A percentile compares a stretch with the other conserved stretches of the same genome.
These are phyloP conservation scores for Coemansia sp. DNA, from an alignment of 192 early-diverging fungal species.

Conservation along the genomic window DNA sequence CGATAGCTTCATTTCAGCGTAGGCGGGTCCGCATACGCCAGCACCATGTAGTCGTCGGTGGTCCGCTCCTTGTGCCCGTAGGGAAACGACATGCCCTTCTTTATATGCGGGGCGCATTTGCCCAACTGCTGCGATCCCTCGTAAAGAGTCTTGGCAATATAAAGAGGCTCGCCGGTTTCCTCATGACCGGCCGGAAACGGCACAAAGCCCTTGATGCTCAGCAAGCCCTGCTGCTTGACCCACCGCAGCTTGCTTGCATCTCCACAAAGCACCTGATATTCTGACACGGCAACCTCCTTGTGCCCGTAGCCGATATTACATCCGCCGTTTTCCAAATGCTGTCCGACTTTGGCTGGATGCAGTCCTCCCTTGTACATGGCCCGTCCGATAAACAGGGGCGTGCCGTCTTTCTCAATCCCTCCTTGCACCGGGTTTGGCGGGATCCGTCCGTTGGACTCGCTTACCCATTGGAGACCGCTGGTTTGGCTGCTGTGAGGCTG, in stretches of 20 bases:
- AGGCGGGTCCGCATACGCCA: constrained; percentile 38
- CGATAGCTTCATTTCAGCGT: no score
- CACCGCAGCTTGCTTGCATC: constrained; percentile 57
- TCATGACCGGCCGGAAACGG: constrained; percentile 47
- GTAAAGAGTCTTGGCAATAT: constrained; percentile 48
- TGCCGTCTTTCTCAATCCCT: constrained; percentile 58
- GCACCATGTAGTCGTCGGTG: constrained; percentile 45
- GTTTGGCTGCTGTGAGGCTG: not conserved
- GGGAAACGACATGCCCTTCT: constrained; percentile 50
- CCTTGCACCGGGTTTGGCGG: constrained; percentile 58
- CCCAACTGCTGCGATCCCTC: constrained; percentile 55
- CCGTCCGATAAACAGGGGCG: constrained; percentile 58
- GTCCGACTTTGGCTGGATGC: constrained; percentile 52
- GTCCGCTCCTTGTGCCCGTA: constrained; percentile 50
- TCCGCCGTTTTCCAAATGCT: constrained; percentile 50
- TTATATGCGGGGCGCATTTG: constrained; percentile 53
- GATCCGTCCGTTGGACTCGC: constrained; percentile 39
- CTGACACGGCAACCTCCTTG: constrained; percentile 51
- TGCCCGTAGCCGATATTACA: constrained; percentile 56
- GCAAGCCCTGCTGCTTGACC: constrained; percentile 46
- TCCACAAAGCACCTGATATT: constrained; percentile 64
- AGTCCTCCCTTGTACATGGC: constrained; percentile 55
- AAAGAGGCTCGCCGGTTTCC: constrained; percentile 48
- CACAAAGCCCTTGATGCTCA: constrained; percentile 42
- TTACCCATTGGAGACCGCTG: constrained; percentile 41